Evolutionary conservation across 495 filamentous ascomycete genomes (phyloP).

Genomic region (Penicillium herquei): DNA sequence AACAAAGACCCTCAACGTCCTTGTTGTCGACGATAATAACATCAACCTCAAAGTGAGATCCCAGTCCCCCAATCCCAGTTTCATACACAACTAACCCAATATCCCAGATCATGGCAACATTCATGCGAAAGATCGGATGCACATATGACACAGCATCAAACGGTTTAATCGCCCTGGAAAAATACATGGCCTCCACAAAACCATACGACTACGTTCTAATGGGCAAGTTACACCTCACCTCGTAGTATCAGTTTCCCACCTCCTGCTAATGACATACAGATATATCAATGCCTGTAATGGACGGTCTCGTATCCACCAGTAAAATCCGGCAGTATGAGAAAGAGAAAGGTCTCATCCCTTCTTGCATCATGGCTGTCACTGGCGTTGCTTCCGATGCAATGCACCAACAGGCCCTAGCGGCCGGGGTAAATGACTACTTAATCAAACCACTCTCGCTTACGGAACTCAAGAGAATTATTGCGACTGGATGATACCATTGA

Average conservation of each 20-base stretch:
- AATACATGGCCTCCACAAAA: slow-evolving; percentile 35
- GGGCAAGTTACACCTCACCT: slow-evolving; percentile 32
- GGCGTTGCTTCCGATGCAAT: slow-evolving; percentile 44
- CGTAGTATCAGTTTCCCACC: too few relatives aligned
- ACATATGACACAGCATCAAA: slow-evolving; percentile 54
- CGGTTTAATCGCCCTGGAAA: slow-evolving; percentile 57
- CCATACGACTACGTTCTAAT: slow-evolving; percentile 56
- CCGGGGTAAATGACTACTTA: slow-evolving; percentile 49
- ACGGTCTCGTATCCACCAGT: slow-evolving; percentile 56
- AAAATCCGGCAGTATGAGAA: slow-evolving; percentile 55
- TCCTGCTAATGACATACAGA: slow-evolving; percentile 28
- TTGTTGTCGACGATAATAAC: slow-evolving; percentile 51
- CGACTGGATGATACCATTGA: slow-evolving; percentile 26
- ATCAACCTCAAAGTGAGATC: slow-evolving; percentile 45
- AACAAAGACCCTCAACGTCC: slow-evolving; percentile 23
- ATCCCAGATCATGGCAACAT: slow-evolving; percentile 45
- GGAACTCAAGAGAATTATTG: slow-evolving; percentile 38
- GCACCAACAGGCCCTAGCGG: slow-evolving; percentile 40
- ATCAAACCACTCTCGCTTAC: slow-evolving; percentile 48
- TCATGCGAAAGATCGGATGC: slow-evolving; percentile 53
- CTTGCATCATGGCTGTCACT: slow-evolving; percentile 49
- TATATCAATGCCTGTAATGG: slow-evolving; percentile 67
- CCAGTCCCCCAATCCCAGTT: neutral
- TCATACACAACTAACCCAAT: neutral
- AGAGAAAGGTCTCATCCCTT: slow-evolving; percentile 14